Conservation (phyloP, 768 basidiomycete genomes). For the Calocera cornea region DNA sequence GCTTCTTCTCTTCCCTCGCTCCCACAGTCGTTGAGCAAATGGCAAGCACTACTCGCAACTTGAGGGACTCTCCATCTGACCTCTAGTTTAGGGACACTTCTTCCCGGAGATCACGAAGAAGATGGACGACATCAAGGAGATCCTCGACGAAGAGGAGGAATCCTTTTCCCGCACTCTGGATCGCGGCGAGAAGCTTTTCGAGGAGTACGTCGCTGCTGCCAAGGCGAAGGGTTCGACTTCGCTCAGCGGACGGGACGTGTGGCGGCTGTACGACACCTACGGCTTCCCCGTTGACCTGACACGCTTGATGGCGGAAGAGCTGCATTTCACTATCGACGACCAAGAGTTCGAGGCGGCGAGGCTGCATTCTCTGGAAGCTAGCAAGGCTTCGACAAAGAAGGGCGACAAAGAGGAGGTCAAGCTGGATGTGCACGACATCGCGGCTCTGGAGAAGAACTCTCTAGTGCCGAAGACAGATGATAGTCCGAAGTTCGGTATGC, state of each 20-base stretch:
- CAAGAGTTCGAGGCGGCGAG: conserved; percentile 82
- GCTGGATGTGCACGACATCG: conserved; percentile 91
- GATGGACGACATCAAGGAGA: conserved; percentile 75
- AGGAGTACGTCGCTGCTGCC: conserved; percentile 64
- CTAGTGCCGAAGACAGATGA: conserved; percentile 86
- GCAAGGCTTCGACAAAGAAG: conserved; percentile 70
- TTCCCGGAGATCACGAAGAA: conserved; percentile 90
- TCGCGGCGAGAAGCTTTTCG: conserved; percentile 91
- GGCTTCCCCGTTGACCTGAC: conserved; percentile 97
- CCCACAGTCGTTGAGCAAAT: conserved; percentile 82
- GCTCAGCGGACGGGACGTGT: conserved; percentile 84
- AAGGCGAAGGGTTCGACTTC: conserved; percentile 45
- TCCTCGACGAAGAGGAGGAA: conserved; percentile 93
- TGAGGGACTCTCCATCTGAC: not conserved
- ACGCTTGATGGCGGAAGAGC: conserved; percentile 91
- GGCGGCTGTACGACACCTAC: conserved; percentile 95
- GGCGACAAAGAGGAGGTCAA: conserved; percentile 57
- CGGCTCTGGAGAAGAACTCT: conserved; percentile 62
- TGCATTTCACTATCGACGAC: conserved; percentile 71
- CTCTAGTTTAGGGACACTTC: conserved; percentile 46
- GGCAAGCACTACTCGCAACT: conserved; percentile 33
- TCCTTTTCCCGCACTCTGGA: conserved; percentile 96
- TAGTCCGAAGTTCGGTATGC: conserved; percentile 75
- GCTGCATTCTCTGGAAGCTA: conserved; percentile 76
- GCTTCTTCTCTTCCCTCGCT: conserved; percentile 85